Percentiles rank a stretch among this genome's conserved stretches.
Evolutionary conservation across 2,329 filamentous ascomycete genomes (phyloP).

Genomic region (Diaporthe vaccinii): DNA sequence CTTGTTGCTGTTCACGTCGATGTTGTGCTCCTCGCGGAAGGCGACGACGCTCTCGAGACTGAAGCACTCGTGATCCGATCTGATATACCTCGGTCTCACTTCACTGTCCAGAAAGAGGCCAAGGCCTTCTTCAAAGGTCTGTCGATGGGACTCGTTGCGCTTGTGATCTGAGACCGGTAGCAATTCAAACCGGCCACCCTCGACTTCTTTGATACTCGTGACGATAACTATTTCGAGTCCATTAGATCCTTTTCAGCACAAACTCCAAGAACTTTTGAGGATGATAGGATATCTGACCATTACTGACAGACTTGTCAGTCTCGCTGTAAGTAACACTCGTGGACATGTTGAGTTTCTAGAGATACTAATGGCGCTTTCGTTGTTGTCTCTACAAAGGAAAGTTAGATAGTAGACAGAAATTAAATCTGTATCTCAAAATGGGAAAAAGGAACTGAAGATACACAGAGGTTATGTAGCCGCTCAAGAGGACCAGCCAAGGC

Average conservation of each 20-base stretch:
- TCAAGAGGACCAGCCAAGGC: background rate
- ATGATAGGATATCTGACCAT: no score
- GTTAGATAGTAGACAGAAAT: background rate
- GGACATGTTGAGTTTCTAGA: background rate
- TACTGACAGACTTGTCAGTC: no score
- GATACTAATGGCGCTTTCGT: background rate
- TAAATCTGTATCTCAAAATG: background rate
- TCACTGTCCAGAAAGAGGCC: background rate
- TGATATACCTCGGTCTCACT: background rate
- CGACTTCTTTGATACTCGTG: no score
- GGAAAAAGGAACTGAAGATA: background rate
- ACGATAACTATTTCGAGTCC: no score
- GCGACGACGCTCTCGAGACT: background rate
- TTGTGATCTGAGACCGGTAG: no score
- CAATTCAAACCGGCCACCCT: no score
- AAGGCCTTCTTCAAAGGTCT: background rate
- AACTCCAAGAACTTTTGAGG: no score
- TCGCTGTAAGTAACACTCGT: no score
- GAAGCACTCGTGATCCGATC: background rate
- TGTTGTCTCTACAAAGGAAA: background rate
- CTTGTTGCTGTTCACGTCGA: background rate
- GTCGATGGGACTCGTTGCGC: background rate
- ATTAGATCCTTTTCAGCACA: no score
- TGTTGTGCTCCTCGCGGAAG: background rate
- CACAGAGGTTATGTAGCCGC: background rate